Evolutionary conservation across 768 basidiomycete species (phyloP), one percentile per base, ranked within the genome.

Genomic region (Mycena vulgaris): DNA sequence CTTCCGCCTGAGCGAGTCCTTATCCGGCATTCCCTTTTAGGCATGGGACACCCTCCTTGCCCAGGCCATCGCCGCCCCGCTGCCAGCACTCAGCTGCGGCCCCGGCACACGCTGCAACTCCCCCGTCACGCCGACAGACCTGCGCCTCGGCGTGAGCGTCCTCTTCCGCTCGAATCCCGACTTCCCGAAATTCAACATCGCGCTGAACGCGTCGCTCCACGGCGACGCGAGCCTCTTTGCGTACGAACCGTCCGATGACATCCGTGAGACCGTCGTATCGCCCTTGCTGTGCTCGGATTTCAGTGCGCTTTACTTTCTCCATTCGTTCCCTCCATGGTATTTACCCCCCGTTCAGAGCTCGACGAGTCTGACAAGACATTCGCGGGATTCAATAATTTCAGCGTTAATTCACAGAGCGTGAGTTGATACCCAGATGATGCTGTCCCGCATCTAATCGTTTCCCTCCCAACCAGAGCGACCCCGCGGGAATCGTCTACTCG

Each of bases 281-380:
- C 68, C 68, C 4, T 39, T 69, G 10, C n/a, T 69, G 1, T 69
- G 68, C n/a, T 63, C 68, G 21, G 68, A 69, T 51, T 58, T 63
- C 28, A 19, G 67, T 68, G 25, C 28, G 59, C 35, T 37, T 59
- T 37, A n/a, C n/a, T 35, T 37, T 40, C n/a, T 57, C 10, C 21
- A 7, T 53, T 56, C 4, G 6, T 64, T 25, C 6, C 7, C 1
- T 17, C 19, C 17, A 16, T 19, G 1, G 8, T 30, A 33, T 6
- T 31, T 30, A 2, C 8, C 7, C 2, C 2, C 5, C 1, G 5
- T 60, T 2, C 42, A 49, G 55, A 30, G 27, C 9, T 67, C 2
- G 31, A 61, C 3, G 39, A 40, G 13, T 27, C 21, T 4, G 0
- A 10, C 17, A 60, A 53, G 35, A 68, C 48, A 7, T 68, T 68